Evolutionary conservation across 495 filamentous ascomycete genomes (phyloP), one percentile per base, ranked within the genome.

Genomic region (Neurospora tetraspora): DNA sequence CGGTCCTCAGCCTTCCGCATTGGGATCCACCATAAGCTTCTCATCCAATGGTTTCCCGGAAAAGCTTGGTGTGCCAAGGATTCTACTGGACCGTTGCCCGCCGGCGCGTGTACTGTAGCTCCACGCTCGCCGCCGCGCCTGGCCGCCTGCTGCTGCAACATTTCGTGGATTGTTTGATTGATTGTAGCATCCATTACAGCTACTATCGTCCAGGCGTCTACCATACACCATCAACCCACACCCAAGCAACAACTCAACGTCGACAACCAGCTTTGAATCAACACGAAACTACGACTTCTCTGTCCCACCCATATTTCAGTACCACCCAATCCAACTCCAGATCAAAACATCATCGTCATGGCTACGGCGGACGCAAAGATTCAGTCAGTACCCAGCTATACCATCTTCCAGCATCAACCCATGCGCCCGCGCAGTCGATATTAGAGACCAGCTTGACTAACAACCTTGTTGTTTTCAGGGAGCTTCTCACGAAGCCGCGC

Each of bases 401-500:
- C 53, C 53, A 34, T 34, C 14, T 7, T 65, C 11, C 53, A 65
- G 14, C 53, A 65, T 34, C 14, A 34, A 8, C 27, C 6, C 47
- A 61, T 61, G 47, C 23, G 23, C 23, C 11, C 47, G 47, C 23
- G n/a, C 47, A 65, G 53, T 7, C 53, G 70, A 34, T 11, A 10
- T 59, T 31, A 27, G 70, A 71, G 34, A 27, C 11, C 47, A 59
- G 11, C 20, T 65, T 34, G 31, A 37, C 34, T 37, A 69, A 43
- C 34, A 43, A 45, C 8, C 20, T 14, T 36, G 10, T 71, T 5
- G 3, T 31, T 10, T 65, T 4, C 79, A 95, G 92, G 83, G 92
- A 95, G 76, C 88, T 95, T 72, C 87, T 94, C 71, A 88, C 86
- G 77, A 95, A 95, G 86, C 91, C 92, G 59, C 90, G 91, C 80